Percentiles rank a stretch among this genome's conserved stretches.
Conservation (phyloP, 2,329 filamentous ascomycete species). For the Paecilomyces sp. region DNA sequence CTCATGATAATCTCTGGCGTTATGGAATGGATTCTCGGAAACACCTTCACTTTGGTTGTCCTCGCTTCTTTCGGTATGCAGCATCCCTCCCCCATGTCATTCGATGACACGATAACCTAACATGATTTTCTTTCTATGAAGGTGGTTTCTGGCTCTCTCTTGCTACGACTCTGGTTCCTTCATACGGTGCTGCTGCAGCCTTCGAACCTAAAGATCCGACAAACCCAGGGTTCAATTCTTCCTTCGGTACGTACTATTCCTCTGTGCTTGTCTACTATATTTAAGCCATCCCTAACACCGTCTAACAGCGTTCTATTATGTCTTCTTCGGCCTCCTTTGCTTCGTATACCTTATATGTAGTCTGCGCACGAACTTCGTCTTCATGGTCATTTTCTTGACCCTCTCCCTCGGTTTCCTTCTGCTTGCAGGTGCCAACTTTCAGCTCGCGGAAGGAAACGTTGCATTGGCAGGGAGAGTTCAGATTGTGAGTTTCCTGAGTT, state of each 20-base stretch:
- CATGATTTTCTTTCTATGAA: neutral
- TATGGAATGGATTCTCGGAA: slow-evolving; percentile 52
- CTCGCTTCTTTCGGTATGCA: slow-evolving; percentile 45
- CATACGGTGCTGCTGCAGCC: slow-evolving; percentile 44
- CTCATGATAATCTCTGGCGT: slow-evolving; percentile 47
- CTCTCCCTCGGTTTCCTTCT: slow-evolving; percentile 54
- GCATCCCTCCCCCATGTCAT: neutral
- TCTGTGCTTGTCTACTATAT: neutral
- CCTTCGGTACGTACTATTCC: slow-evolving; percentile 40
- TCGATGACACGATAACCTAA: neutral
- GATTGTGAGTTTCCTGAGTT: slow-evolving; percentile 14
- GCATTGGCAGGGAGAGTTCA: slow-evolving; percentile 21
- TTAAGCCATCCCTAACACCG: slow-evolving; percentile 3
- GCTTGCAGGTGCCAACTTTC: slow-evolving; percentile 56
- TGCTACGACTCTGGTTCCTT: slow-evolving; percentile 48
- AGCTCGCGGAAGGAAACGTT: slow-evolving; percentile 38
- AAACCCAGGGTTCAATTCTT: slow-evolving; percentile 37
- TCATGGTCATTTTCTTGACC: slow-evolving; percentile 61
- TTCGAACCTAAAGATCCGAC: slow-evolving; percentile 26
- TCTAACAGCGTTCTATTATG: slow-evolving; percentile 48
- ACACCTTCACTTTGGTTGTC: slow-evolving; percentile 54
- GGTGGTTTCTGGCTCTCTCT: slow-evolving; percentile 51
- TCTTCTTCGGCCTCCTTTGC: slow-evolving; percentile 61
- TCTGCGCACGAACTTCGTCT: slow-evolving; percentile 64
- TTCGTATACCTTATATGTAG: slow-evolving; percentile 63